Evolutionary conservation across 768 basidiomycete species (phyloP).

Genomic region (Exsudoporus frostii): DNA sequence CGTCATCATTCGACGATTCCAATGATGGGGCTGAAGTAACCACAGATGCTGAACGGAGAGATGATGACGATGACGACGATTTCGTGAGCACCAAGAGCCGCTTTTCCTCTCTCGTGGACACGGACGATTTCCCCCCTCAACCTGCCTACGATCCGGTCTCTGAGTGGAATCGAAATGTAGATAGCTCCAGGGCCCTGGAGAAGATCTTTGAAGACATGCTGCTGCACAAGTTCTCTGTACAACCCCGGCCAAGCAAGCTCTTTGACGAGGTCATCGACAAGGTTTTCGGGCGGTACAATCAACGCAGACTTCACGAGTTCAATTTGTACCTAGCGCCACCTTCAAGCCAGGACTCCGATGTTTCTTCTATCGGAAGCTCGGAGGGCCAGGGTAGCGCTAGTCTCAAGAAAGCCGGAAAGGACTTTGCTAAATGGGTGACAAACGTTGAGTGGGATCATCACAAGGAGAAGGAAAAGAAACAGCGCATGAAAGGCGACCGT

Average conservation of each 20-base stretch:
- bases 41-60: slow-evolving; percentile 13
- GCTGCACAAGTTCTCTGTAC: slow-evolving; percentile 45
- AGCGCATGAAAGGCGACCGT: slow-evolving; percentile 20
- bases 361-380: slow-evolving; percentile 22
- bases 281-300: slow-evolving; percentile 50
- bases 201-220: slow-evolving; percentile 60
- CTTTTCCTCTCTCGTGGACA: slow-evolving; percentile 23
- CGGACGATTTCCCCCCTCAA: slow-evolving; percentile 15
- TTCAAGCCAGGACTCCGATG: slow-evolving; percentile 17
- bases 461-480: slow-evolving; percentile 27
- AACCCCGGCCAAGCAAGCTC: slow-evolving; percentile 50
- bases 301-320: slow-evolving; percentile 43
- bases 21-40: slow-evolving; percentile 21
- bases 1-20: slow-evolving; percentile 22
- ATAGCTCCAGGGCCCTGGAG: slow-evolving; percentile 49
- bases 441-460: slow-evolving; percentile 35
- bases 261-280: slow-evolving; percentile 42
- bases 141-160: slow-evolving; percentile 23
- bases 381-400: slow-evolving; percentile 22
- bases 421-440: slow-evolving; percentile 36
- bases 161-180: slow-evolving; percentile 41
- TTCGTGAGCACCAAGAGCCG: slow-evolving; percentile 31
- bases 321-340: slow-evolving; percentile 59
- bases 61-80: slow-evolving; percentile 31
- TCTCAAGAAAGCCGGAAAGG: slow-evolving; percentile 31